Evolutionary conservation across 345 rosid genomes (phyloP).

Genomic region (Populus deltoides): DNA sequence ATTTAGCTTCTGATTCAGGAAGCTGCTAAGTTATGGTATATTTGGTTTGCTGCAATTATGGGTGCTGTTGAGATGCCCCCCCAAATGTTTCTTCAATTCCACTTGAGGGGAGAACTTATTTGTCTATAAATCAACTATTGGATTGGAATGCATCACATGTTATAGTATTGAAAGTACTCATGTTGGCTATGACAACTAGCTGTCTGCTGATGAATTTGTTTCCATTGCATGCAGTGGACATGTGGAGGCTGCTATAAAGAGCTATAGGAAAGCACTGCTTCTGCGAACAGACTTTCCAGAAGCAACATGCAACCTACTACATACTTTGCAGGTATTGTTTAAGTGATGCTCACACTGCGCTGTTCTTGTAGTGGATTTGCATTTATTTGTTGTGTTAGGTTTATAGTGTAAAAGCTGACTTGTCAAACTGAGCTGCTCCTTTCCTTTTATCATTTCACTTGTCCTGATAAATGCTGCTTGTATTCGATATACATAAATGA

Average conservation of each 20-base stretch:
- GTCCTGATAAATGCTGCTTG: neutral
- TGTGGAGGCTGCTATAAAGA: conserved; percentile 90
- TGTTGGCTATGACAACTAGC: neutral
- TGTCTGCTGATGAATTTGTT: neutral
- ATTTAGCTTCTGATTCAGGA: neutral
- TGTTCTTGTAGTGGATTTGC: neutral
- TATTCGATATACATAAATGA: neutral
- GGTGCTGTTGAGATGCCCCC: neutral
- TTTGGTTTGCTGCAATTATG: neutral
- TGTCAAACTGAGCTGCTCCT: neutral
- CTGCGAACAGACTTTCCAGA: conserved; percentile 94
- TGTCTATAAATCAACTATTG: neutral
- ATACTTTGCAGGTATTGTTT: conserved; percentile 72
- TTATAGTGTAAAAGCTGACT: neutral
- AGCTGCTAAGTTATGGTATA: neutral
- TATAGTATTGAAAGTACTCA: neutral
- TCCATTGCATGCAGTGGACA: conserved; percentile 54
- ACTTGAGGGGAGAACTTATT: neutral
- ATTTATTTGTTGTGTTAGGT: neutral
- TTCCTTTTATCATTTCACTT: neutral
- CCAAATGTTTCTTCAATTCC: neutral
- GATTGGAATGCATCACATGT: neutral
- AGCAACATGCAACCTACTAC: conserved; percentile 95
- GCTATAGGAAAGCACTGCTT: conserved; percentile 81
- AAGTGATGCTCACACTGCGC: neutral